Evolutionary conservation across 768 basidiomycete species (phyloP), one percentile per base, ranked within the genome.

Genomic region (Rhodotorula babjevae): DNA sequence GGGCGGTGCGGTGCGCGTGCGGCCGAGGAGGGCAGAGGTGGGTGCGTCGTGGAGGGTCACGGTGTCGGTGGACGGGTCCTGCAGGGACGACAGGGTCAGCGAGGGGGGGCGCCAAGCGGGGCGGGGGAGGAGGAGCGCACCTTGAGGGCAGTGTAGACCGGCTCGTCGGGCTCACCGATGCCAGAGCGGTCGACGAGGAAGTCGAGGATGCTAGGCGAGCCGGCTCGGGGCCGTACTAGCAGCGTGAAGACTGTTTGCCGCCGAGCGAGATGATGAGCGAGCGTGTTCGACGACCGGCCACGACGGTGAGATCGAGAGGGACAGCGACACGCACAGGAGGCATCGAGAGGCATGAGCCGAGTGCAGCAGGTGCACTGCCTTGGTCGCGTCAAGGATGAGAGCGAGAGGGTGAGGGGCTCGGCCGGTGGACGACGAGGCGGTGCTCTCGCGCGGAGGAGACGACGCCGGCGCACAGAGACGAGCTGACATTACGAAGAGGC

Each of bases 161-260:
- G 40, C 42, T 63, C 61, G 25, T 50, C 55, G 5, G 15, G 4
- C 15, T 6, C 31, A 0, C 33, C 46, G 2, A 12, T 21, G 0
- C 36, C 21, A 2, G 27, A 21, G 23, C 40, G 3, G n/a, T 72
- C 71, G 1, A 53, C 16, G 27, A 63, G 2, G 40, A 63, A 63
- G 65, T 72, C 65, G 27, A 72, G 18, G 36, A 49, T 53, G 16
- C 65, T 65, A 0, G 71, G 56, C 23, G n/a, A n/a, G 58, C 18
- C 14, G 23, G 9, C 12, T 3, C 69, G 69, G 3, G 69, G 71
- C 0, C 71, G 71, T 14, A 72, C 71, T 56, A 67, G 61, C 42
- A 72, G 71, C 18, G 52, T 42, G 33, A 63, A 72, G 3, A 67
- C 65, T 71, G 36, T 36, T 36, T 36, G 69, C 50, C n/a, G 29